A percentile compares a stretch with the other conserved stretches of the same genome.
Conservation (phyloP, 129 eudicot species). For the Cynara cardunculus region DNA sequence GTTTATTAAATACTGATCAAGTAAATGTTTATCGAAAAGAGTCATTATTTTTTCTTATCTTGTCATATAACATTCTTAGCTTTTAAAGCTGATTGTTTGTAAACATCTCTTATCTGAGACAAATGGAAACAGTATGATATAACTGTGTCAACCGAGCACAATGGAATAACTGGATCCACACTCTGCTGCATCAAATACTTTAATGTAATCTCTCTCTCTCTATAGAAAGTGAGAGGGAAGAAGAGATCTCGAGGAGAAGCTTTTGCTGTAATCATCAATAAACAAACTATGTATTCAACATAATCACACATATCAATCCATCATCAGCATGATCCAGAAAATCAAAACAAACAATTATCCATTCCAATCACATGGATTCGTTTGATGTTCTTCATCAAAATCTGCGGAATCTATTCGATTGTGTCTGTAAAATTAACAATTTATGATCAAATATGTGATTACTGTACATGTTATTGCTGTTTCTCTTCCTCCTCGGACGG, state of each 20-base stretch:
- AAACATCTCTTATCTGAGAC: not conserved
- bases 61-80: too few relatives aligned
- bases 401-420: not conserved
- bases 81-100: too few relatives aligned
- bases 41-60: too few relatives aligned
- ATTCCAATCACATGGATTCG: not conserved
- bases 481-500: slow-evolving; percentile 36
- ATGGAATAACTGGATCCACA: slow-evolving; percentile 32
- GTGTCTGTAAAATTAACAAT: not conserved
- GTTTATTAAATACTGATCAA: too few relatives aligned
- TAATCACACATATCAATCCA: not conserved
- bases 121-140: not conserved
- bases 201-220: slow-evolving; percentile 36
- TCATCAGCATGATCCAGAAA: not conserved
- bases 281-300: not conserved
- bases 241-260: slow-evolving; percentile 24
- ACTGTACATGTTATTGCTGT: slow-evolving; percentile 5
- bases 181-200: slow-evolving; percentile 32
- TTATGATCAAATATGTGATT: not conserved
- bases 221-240: not conserved
- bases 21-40: too few relatives aligned
- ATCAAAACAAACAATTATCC: not conserved
- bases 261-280: slow-evolving; percentile 14
- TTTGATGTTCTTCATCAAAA: slow-evolving; percentile 3
- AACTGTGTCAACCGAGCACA: slow-evolving; percentile 40